phyloP scores from a whole-genome alignment of 345 rosid genomes.

The Citrus sinensis region DNA sequence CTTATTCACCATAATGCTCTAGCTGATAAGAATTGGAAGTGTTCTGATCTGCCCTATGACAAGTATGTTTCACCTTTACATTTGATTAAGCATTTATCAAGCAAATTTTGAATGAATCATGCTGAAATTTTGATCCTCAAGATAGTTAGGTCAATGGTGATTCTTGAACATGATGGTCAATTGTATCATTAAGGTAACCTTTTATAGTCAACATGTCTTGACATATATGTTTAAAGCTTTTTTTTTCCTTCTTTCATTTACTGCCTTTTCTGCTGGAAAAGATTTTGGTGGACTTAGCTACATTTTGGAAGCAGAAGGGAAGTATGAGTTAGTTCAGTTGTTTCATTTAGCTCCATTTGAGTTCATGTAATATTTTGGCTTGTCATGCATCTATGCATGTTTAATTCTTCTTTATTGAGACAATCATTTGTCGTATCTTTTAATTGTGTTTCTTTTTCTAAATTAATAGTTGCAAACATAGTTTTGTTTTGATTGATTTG shows the following conservation, averaged over 20 bases:
- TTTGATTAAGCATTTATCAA: neutral
- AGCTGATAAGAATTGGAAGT: constrained; percentile 73
- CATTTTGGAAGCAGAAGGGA: neutral
- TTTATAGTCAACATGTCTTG: neutral
- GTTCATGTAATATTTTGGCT: neutral
- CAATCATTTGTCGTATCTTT: neutral
- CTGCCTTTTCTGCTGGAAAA: neutral
- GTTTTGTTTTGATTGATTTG: neutral
- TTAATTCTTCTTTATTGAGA: constrained; percentile 1
- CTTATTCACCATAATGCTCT: constrained; percentile 81
- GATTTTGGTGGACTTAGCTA: neutral
- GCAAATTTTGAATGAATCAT: neutral
- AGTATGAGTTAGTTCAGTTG: neutral
- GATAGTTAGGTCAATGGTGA: neutral
- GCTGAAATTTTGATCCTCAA: neutral
- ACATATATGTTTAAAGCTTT: neutral
- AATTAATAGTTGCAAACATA: neutral
- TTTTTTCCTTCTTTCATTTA: neutral
- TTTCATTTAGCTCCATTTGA: neutral
- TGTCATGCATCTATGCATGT: neutral
- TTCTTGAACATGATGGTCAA: neutral
- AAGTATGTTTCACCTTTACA: constrained; percentile 41
- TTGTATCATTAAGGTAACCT: neutral
- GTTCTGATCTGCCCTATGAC: constrained; percentile 69
- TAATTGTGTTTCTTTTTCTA: neutral